These are phyloP conservation scores for Xylariomycetidae sp. DNA, from an alignment of 2,329 filamentous ascomycete species.

Conservation along the genomic window DNA sequence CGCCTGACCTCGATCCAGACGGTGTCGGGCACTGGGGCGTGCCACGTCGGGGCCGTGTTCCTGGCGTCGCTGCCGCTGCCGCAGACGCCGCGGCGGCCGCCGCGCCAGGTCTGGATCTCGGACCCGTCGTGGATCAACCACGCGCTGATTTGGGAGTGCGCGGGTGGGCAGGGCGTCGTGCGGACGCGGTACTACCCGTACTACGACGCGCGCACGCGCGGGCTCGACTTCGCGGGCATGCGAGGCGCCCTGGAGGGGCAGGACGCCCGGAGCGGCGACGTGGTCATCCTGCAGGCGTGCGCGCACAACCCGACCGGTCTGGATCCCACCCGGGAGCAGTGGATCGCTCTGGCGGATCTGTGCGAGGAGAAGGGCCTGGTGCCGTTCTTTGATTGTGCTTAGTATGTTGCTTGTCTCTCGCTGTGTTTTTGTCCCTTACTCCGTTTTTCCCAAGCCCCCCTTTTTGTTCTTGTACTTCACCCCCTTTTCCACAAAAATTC, in stretches of 20 bases:
- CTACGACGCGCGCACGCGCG: constrained; percentile 18
- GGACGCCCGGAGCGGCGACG: constrained; percentile 22
- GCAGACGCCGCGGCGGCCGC: constrained; percentile 12
- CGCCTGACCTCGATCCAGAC: constrained; percentile 28
- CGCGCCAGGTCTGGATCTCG: constrained; percentile 26
- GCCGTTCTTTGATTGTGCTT: constrained; percentile 33
- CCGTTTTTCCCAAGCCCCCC: no score
- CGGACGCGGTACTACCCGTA: constrained; percentile 26
- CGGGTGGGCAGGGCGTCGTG: constrained; percentile 14
- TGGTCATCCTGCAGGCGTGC: constrained; percentile 33
- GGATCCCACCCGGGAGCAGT: constrained; percentile 30
- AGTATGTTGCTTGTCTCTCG: constrained; percentile 12
- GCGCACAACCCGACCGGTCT: constrained; percentile 35
- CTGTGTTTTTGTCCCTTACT: neutral
- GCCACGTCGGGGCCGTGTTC: constrained; percentile 25
- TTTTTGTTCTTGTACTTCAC: no score
- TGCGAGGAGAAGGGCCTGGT: constrained; percentile 25
- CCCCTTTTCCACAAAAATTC: no score
- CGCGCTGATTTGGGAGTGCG: constrained; percentile 24
- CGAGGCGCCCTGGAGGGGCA: constrained; percentile 16
- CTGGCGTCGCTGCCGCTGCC: constrained; percentile 14
- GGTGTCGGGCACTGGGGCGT: constrained; percentile 32
- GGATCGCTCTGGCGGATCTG: constrained; percentile 26
- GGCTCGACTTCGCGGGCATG: constrained; percentile 28
- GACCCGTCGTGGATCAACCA: constrained; percentile 31